phyloP scores from a whole-genome alignment of 106 monocot species.

The Dendrobium officinale region DNA sequence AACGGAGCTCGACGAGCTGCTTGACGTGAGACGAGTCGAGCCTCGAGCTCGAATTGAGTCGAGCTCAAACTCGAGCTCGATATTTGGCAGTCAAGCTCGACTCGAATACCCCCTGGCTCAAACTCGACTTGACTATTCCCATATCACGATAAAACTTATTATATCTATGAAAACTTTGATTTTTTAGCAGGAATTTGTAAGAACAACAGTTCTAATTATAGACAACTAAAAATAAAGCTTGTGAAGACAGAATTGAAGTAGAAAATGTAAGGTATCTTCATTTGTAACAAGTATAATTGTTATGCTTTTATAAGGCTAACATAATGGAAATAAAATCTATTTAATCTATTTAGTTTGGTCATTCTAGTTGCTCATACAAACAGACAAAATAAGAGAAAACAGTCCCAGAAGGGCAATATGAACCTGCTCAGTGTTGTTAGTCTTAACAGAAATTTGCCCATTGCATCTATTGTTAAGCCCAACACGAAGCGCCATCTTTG shows the following conservation, averaged over 20 bases:
- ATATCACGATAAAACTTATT: too few species aligned
- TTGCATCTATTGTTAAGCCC: conserved; percentile 66
- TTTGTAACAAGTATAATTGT: background rate
- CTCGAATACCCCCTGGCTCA: too few species aligned
- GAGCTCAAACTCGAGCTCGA: too few species aligned
- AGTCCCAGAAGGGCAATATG: conserved; percentile 69
- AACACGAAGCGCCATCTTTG: conserved; percentile 57
- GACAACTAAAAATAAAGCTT: background rate
- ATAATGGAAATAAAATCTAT: background rate
- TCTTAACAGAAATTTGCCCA: conserved; percentile 45
- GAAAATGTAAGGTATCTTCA: background rate
- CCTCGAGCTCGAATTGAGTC: too few species aligned
- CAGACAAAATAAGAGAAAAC: conserved; percentile 33
- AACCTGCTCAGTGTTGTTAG: conserved; percentile 59
- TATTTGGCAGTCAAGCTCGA: too few species aligned
- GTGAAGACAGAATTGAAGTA: background rate
- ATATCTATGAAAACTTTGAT: too few species aligned
- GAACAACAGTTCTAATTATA: background rate
- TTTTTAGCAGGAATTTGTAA: background rate
- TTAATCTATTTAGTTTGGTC: conserved; percentile 17
- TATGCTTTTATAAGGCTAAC: background rate
- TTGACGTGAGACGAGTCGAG: too few species aligned
- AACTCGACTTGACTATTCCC: too few species aligned
- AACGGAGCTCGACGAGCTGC: too few species aligned
- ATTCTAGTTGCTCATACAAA: conserved; percentile 39